Evolutionary conservation across 179 eudicot genomes (phyloP).

Genomic region (Camellia oleifera): DNA sequence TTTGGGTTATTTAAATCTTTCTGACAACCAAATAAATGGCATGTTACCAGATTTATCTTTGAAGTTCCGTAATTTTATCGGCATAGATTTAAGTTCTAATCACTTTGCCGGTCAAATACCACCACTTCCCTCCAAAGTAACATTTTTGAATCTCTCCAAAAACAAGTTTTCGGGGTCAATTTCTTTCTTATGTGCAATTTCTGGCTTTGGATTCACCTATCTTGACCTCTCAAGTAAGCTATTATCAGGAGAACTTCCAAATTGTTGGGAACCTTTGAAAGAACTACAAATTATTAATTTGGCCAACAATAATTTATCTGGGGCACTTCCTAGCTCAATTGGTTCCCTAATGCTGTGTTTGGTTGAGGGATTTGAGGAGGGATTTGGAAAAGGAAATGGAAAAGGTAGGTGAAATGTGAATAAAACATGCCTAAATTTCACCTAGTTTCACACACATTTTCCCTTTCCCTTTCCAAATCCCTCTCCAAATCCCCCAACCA

Average conservation of each 20-base stretch:
- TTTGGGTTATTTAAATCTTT: neutral
- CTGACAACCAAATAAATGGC: neutral
- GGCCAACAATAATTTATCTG: conserved; percentile 1
- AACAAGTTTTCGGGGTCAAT: neutral
- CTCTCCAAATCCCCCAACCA: no score
- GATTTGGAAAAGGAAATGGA: no score
- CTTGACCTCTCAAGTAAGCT: conserved; percentile 6
- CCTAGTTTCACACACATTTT: no score
- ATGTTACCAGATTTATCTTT: neutral
- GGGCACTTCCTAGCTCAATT: neutral
- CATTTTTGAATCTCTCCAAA: neutral
- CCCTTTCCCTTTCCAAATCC: no score
- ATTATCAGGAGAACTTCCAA: neutral
- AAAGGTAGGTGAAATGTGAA: no score
- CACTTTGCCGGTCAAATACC: neutral
- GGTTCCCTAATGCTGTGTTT: no score
- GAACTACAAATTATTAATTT: neutral
- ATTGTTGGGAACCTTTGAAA: neutral
- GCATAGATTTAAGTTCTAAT: neutral
- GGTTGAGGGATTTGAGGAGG: no score
- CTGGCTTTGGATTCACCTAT: neutral
- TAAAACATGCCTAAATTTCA: no score
- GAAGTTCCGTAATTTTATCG: fast-evolving
- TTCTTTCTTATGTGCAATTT: neutral
- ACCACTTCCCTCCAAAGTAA: neutral